Evolutionary conservation across 1,284 basidiomycete species (phyloP), one percentile per base, ranked within the genome.

Genomic region (Phellinidium pouzarii): DNA sequence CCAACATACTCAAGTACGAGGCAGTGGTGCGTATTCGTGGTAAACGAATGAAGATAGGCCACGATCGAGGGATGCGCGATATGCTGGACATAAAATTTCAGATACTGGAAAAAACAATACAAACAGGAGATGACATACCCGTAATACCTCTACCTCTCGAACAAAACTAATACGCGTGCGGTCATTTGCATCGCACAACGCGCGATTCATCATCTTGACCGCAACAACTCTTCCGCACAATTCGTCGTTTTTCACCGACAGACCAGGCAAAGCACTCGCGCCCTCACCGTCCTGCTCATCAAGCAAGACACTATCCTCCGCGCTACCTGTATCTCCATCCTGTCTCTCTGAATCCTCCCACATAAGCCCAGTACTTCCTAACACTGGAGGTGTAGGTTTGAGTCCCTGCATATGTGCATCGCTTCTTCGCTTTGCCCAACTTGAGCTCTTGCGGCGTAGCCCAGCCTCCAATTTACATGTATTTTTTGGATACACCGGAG

Each of bases 51-150:
- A 31, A 91, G 73, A 58, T 90, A 83, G 1, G 81, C 77, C 1
- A 92, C 84, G 54, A 94, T 87, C 42, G 83, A 84, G 0, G 91
- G 90, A 66, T 95, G 93, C 2, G 82, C 82, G 45, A 94, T 86
- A 62, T 91, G 88, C 81, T 87, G 63, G 14, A 14, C 3, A 14
- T 34, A 3, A 8, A 14, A 14, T 11, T 8, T 8, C 3, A 14
- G 31, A 34, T 11, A 14, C 31, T 11, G 31, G n/a, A n/a, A n/a
- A n/a, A n/a, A n/a, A n/a, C n/a, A n/a, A 45, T 42, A 31, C 31
- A 65, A 65, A 57, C 49, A 36, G 25, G 25, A 20, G n/a, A 29
- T 29, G 3, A 68, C 77, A 65, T 64, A 86, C 84, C 65, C 85
- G 79, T 37, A 95, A 71, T 9, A 95, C 86, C 62, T 93, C 90